These are phyloP conservation scores for Coemansia sp. DNA, from an alignment of 192 early-diverging fungal genomes.

Conservation along the genomic window DNA sequence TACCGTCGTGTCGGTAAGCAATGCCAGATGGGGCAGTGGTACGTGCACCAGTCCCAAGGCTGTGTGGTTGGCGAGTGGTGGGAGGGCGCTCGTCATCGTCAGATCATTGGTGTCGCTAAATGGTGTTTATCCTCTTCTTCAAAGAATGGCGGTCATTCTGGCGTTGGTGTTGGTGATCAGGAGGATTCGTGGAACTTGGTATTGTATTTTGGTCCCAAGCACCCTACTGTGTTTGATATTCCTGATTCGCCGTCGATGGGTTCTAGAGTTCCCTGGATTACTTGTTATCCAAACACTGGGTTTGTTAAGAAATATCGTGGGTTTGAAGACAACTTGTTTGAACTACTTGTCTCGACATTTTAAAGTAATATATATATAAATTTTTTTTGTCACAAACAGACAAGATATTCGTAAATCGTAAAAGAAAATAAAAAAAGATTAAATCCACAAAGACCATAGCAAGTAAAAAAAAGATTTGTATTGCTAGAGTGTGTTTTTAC, in stretches of 20 bases:
- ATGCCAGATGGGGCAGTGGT: conserved; percentile 51
- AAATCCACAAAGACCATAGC: background rate
- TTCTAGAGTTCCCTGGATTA: conserved; percentile 30
- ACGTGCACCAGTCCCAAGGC: conserved; percentile 54
- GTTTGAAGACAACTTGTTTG: conserved; percentile 37
- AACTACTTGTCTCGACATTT: conserved; percentile 21
- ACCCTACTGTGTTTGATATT: conserved; percentile 32
- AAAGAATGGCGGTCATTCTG: background rate
- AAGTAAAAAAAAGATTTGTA: background rate
- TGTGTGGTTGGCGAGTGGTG: conserved; percentile 54
- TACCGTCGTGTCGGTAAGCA: conserved; percentile 10
- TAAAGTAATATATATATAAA: conserved; percentile 2
- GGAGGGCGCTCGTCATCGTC: conserved; percentile 34
- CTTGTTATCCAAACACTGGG: conserved; percentile 24
- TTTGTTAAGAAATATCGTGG: background rate
- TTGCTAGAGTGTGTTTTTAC: background rate
- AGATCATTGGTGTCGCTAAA: conserved; percentile 48
- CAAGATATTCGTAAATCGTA: background rate
- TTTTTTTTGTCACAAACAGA: conserved; percentile 9
- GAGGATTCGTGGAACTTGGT: conserved; percentile 23
- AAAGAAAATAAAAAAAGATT: background rate
- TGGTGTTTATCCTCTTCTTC: conserved; percentile 8
- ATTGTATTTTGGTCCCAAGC: conserved; percentile 51
- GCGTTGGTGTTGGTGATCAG: background rate
- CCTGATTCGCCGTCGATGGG: background rate